phyloP scores from a whole-genome alignment of 441 rosid genomes.

The Omphalea diandra region DNA sequence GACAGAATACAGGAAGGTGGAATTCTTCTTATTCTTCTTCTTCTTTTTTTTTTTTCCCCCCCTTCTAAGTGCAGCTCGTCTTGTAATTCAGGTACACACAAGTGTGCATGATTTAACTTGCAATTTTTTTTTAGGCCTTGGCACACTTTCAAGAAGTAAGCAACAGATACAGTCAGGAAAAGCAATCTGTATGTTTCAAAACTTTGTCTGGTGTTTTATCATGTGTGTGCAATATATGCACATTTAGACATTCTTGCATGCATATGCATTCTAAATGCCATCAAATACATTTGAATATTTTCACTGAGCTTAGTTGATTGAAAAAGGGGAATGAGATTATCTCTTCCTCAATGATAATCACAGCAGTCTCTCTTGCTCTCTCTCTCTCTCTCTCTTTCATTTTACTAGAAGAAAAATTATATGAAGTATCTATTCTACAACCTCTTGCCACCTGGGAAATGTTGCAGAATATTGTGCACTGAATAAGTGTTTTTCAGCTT shows the following conservation, averaged over 20 bases:
- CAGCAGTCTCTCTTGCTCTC: not conserved
- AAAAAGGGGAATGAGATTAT: not conserved
- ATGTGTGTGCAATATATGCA: constrained; percentile 3
- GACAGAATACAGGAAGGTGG: constrained; percentile 87
- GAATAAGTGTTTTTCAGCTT: not conserved
- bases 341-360: not conserved
- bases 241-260: not conserved
- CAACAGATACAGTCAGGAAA: constrained; percentile 83
- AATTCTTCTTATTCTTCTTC: too few relatives aligned
- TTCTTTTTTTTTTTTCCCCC: too few relatives aligned
- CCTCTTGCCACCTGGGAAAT: not conserved
- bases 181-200: constrained; percentile 67
- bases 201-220: constrained; percentile 5
- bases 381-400: not conserved
- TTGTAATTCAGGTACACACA: not conserved
- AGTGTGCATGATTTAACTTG: constrained; percentile 13
- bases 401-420: not conserved
- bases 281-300: not conserved
- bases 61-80: not conserved
- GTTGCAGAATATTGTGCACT: not conserved
- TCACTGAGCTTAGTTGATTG: not conserved
- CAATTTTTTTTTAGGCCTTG: constrained; percentile 64
- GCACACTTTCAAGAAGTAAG: constrained; percentile 94
- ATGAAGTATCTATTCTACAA: not conserved
- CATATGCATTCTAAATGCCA: not conserved